These are phyloP conservation scores for Musa acuminata DNA, from an alignment of 176 grass and related monocot genomes.

Conservation along the genomic window DNA sequence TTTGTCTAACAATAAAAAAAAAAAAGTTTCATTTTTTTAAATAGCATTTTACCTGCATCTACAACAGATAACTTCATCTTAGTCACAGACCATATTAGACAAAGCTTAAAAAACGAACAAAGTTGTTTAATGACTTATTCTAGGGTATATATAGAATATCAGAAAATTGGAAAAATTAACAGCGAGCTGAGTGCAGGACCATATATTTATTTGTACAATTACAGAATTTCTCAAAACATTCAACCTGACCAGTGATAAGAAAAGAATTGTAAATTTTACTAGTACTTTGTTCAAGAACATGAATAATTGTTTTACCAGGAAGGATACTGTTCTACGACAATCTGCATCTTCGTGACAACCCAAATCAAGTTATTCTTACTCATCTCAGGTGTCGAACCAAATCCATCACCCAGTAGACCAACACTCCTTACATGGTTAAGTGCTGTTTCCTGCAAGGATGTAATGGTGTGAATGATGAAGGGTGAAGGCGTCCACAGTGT, in stretches of 20 bases:
- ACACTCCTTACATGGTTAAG: conserved; percentile 88
- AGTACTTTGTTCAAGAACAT: background rate
- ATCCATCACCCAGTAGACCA: conserved; percentile 77
- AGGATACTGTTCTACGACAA: conserved; percentile 67
- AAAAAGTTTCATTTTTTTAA: background rate
- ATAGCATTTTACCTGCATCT: background rate
- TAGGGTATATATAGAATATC: background rate
- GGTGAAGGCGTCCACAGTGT: background rate
- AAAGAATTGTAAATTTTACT: background rate
- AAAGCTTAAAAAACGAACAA: background rate
- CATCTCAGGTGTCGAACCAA: conserved; percentile 95
- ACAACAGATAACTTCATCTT: background rate
- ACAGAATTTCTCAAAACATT: too few relatives aligned
- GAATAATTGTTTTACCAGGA: conserved; percentile 57
- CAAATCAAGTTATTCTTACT: conserved; percentile 90
- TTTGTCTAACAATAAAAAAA: too few relatives aligned
- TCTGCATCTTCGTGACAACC: conserved; percentile 98
- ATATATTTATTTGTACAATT: too few relatives aligned
- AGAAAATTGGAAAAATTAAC: too few relatives aligned
- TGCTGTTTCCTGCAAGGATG: conserved; percentile 33
- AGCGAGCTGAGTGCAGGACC: too few relatives aligned
- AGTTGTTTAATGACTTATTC: background rate
- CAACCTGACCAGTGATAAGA: background rate
- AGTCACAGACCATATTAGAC: background rate
- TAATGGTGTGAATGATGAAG: conserved; percentile 1